Conservation (phyloP, 1,284 basidiomycete genomes). For the Leccinum subfulvum region DNA sequence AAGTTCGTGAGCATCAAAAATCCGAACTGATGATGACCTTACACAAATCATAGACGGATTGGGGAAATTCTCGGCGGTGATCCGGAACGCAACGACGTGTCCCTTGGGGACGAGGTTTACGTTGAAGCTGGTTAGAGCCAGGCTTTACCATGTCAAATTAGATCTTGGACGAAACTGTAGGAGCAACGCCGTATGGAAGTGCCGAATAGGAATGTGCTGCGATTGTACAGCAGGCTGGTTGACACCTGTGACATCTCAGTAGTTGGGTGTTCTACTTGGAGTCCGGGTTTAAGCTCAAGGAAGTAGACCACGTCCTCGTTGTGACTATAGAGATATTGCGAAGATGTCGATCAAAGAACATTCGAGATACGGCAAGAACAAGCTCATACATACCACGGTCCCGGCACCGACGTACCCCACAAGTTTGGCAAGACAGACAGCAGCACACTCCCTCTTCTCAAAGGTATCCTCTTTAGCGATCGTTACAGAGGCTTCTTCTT, state of each 20-base stretch:
- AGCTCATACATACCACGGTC: slow-evolving; percentile 87
- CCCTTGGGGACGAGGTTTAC: slow-evolving; percentile 79
- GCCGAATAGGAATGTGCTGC: slow-evolving; percentile 62
- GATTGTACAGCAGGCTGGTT: slow-evolving; percentile 97
- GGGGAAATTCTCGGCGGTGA: too few species aligned
- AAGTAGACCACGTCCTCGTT: slow-evolving; percentile 94
- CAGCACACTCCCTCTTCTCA: slow-evolving; percentile 97
- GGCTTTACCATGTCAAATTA: slow-evolving; percentile 96
- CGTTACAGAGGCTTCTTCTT: slow-evolving; percentile 98
- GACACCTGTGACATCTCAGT: slow-evolving; percentile 99
- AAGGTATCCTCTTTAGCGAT: slow-evolving; percentile 91
- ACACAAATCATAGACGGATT: too few species aligned
- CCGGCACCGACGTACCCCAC: slow-evolving; percentile 86
- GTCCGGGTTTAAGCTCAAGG: slow-evolving; percentile 98
- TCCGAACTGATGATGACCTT: too few species aligned
- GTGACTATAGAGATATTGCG: slow-evolving; percentile 89
- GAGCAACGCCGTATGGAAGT: slow-evolving; percentile 91
- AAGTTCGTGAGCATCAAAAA: too few species aligned
- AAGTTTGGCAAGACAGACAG: slow-evolving; percentile 95
- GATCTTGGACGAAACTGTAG: slow-evolving; percentile 84
- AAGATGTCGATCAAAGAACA: slow-evolving; percentile 11
- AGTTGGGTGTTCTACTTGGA: slow-evolving; percentile 99
- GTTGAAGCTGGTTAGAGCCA: slow-evolving; percentile 83
- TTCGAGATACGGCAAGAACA: background rate
- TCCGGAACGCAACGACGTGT: too few species aligned